phyloP scores from a whole-genome alignment of 495 filamentous ascomycete genomes.

The Aspergillus indologenus region DNA sequence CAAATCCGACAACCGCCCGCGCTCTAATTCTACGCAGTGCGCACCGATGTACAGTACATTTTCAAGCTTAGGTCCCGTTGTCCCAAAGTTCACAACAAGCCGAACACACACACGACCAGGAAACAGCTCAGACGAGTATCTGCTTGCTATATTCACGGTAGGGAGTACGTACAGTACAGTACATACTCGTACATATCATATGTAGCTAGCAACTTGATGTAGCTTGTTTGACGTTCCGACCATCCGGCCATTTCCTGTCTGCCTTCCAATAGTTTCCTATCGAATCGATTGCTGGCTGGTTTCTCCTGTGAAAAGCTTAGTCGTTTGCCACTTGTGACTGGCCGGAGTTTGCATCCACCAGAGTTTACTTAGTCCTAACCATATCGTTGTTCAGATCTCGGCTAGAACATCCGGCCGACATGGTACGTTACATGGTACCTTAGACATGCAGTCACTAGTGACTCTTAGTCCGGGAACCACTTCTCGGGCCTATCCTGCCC shows the following conservation, averaged over 20 bases:
- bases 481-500: neutral
- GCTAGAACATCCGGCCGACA: conserved; percentile 3
- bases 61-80: no score
- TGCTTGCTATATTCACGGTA: no score
- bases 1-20: neutral
- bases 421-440: conserved; percentile 7
- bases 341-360: neutral
- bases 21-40: neutral
- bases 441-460: conserved; percentile 3
- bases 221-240: no score
- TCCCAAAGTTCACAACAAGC: no score
- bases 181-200: no score
- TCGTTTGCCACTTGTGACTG: neutral
- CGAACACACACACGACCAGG: no score
- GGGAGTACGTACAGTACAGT: no score
- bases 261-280: neutral
- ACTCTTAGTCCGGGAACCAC: neutral
- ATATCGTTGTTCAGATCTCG: conserved; percentile 7
- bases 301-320: neutral
- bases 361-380: conserved; percentile 1
- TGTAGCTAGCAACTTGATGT: no score
- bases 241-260: neutral
- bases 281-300: neutral
- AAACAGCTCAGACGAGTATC: no score
- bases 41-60: no score